These are phyloP conservation scores for Pseudogymnoascus sp. DNA, from an alignment of 2,329 filamentous ascomycete genomes.

Conservation along the genomic window DNA sequence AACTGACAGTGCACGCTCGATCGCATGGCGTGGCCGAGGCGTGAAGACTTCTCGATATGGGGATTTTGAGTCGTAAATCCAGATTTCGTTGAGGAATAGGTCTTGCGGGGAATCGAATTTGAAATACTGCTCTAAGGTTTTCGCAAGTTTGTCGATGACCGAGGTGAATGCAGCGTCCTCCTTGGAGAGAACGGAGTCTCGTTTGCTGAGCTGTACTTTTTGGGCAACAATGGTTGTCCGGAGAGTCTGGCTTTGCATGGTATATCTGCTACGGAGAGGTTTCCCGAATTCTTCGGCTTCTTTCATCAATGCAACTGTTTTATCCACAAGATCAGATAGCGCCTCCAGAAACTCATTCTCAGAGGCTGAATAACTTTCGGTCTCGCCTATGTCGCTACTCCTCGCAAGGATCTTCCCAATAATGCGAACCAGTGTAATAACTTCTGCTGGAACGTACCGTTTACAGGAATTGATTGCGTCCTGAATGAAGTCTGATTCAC, in stretches of 20 bases:
- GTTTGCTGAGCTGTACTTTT: constrained; percentile 69
- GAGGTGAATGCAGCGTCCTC: constrained; percentile 63
- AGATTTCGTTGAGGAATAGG: constrained; percentile 59
- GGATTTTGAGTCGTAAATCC: constrained; percentile 63
- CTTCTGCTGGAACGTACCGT: constrained; percentile 47
- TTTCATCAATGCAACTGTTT: constrained; percentile 39
- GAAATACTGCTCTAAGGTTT: constrained; percentile 41
- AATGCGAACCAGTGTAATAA: constrained; percentile 34
- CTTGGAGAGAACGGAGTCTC: constrained; percentile 60
- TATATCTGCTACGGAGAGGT: constrained; percentile 64
- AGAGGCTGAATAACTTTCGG: constrained; percentile 24
- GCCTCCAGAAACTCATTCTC: constrained; percentile 18
- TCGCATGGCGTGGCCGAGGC: constrained; percentile 58
- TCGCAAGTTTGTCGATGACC: constrained; percentile 49
- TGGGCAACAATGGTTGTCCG: constrained; percentile 74
- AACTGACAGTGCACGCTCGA: constrained; percentile 62
- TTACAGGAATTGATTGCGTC: constrained; percentile 39
- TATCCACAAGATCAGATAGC: constrained; percentile 29
- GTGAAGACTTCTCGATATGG: constrained; percentile 68
- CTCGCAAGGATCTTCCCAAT: constrained; percentile 28
- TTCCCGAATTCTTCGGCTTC: constrained; percentile 37
- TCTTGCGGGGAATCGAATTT: constrained; percentile 30
- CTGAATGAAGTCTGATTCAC: constrained; percentile 46
- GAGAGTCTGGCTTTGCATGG: constrained; percentile 58
- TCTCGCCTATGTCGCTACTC: constrained; percentile 19